These are phyloP conservation scores for Drechslerella dactyloides DNA, from an alignment of 2,329 filamentous ascomycete genomes.

Conservation along the genomic window DNA sequence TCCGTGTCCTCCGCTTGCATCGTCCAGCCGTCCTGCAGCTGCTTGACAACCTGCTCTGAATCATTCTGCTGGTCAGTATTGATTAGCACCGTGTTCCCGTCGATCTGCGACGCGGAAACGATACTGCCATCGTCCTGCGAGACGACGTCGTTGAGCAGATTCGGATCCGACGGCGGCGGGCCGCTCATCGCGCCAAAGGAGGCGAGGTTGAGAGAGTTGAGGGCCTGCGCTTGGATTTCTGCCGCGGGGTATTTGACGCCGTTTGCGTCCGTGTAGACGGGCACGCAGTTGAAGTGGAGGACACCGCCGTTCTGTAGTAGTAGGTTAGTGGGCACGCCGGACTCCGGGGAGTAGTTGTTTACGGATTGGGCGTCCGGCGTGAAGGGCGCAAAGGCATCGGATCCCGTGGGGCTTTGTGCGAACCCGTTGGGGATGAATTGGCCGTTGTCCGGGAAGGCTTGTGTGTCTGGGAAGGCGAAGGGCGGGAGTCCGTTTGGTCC, in stretches of 20 bases:
- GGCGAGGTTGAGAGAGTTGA: constrained; percentile 19
- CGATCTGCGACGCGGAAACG: constrained; percentile 16
- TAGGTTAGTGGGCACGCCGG: constrained; percentile 5
- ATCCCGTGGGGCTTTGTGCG: too few species aligned
- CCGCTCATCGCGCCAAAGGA: constrained; percentile 7
- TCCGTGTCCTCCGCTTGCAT: constrained; percentile 22
- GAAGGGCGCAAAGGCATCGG: too few species aligned
- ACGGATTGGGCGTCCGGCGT: not conserved
- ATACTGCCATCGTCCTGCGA: constrained; percentile 11
- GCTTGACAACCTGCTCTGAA: constrained; percentile 7
- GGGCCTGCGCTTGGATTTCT: constrained; percentile 11
- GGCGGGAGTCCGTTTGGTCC: constrained; percentile 2
- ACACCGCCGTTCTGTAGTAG: constrained; percentile 19
- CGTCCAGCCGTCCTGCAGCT: constrained; percentile 13
- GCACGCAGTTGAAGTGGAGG: constrained; percentile 42
- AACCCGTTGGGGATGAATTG: not conserved
- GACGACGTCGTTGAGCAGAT: constrained; percentile 23
- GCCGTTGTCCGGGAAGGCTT: not conserved
- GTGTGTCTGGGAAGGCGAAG: constrained; percentile 8
- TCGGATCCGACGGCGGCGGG: not conserved
- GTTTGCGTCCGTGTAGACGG: constrained; percentile 31
- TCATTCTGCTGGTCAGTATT: constrained; percentile 17
- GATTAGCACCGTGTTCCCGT: constrained; percentile 16
- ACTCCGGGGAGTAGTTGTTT: not conserved
- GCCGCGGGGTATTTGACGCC: constrained; percentile 23